Evolutionary conservation across 228 moss, liverwort and hornwort species (phyloP), one percentile per base, ranked within the genome.

Genomic region (Sphagnum fallax): DNA sequence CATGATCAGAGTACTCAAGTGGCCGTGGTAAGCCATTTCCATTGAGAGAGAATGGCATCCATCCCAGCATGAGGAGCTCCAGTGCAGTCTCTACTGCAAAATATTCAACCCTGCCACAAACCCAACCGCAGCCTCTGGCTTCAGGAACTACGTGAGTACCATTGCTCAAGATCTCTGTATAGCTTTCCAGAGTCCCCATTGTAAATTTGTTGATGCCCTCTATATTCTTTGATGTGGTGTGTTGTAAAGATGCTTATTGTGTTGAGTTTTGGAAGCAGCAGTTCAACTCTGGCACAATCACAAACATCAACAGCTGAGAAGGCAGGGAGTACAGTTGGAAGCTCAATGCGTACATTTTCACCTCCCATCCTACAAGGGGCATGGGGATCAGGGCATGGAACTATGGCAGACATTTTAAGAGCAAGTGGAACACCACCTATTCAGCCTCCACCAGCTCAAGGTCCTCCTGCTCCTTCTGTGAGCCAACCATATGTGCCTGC

Each of bases 391-490:
- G 98, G 89, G 10, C 87, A 92, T 64, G 89, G 88, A 16, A 98
- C 98, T 12, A 94, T 94, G 89, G 98, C 98, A 32, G 98, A 98
- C 51, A 76, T 98, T 70, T 80, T 98, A 53, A 98, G 94, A 73
- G 87, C 92, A 5, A 92, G 84, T 49, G 90, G 86, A 63, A 81
- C 80, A 64, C 72, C 78, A 4, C 69, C 80, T 16, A 82, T 78
- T 71, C 76, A 81, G 48, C 71, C 92, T 0, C 79, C 66, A 48
- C 75, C 82, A 64, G n/a, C 70, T 14, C 73, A 77, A 52, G 78
- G 72, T 18, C 59, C 72, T 49, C 74, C 84, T 60, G 67, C 68
- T 8, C 66, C 80, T 5, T 61, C 77, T 47, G 62, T 66, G 65
- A 74, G 69, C 51, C 68, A 80, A 8, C 78, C 76, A 8, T 84